Conservation (phyloP, 1,284 basidiomycete species). For the Cerrena zonata region DNA sequence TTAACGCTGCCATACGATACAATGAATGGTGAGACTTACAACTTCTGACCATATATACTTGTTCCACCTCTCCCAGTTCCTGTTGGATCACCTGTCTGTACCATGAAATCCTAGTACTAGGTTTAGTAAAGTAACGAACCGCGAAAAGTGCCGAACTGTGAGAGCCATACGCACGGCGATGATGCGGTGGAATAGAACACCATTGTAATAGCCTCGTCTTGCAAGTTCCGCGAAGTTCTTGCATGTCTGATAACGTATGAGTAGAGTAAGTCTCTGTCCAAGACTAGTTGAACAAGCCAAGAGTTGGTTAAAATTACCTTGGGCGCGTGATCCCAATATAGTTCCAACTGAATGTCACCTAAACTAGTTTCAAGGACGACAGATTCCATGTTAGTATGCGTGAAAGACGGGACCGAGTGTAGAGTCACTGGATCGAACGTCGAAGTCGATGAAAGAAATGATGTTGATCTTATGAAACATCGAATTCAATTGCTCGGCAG, state of each 20-base stretch:
- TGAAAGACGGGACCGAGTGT: constrained; percentile 11
- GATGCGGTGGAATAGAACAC: constrained; percentile 82
- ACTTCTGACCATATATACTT: constrained; percentile 87
- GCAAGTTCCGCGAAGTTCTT: constrained; percentile 87
- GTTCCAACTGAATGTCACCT: constrained; percentile 83
- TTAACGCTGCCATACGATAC: neutral
- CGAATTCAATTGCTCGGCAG: constrained; percentile 2
- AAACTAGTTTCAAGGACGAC: constrained; percentile 82
- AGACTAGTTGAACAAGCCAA: constrained; percentile 6
- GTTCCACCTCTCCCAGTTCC: constrained; percentile 93
- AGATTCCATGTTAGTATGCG: constrained; percentile 37
- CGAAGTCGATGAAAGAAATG: constrained; percentile 4
- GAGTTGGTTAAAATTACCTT: constrained; percentile 44
- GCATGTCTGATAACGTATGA: too few relatives aligned
- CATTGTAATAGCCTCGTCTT: constrained; percentile 82
- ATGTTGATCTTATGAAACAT: neutral
- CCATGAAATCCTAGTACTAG: constrained; percentile 78
- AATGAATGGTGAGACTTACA: constrained; percentile 45
- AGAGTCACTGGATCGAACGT: constrained; percentile 14
- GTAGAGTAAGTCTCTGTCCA: too few relatives aligned
- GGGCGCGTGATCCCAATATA: constrained; percentile 88
- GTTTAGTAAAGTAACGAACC: neutral
- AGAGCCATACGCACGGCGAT: constrained; percentile 56
- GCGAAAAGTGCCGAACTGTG: constrained; percentile 10
- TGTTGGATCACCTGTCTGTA: constrained; percentile 90